Conservation (phyloP, 2,329 filamentous ascomycete genomes). For the Neopestalotiopsis rosae region DNA sequence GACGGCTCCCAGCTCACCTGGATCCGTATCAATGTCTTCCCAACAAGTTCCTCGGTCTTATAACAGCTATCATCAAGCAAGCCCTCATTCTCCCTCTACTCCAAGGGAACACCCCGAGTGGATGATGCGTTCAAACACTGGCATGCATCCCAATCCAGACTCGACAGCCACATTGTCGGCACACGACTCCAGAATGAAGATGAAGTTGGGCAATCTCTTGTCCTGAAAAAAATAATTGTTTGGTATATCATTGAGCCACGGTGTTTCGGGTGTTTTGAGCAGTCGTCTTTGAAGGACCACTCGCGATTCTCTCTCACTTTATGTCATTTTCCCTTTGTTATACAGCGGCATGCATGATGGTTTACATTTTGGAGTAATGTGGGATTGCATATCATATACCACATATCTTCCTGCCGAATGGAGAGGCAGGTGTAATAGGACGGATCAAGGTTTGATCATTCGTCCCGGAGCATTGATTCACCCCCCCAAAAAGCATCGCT, state of each 20-base stretch:
- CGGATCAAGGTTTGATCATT: background rate
- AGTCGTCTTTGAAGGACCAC: too few species aligned
- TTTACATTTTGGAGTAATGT: background rate
- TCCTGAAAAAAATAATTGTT: background rate
- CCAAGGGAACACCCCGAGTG: too few species aligned
- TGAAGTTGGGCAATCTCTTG: constrained; percentile 6
- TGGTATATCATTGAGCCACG: background rate
- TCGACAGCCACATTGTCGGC: background rate
- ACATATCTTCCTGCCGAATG: background rate
- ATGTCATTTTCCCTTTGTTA: too few species aligned
- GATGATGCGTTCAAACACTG: too few species aligned
- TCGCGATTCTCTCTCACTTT: too few species aligned
- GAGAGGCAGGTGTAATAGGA: background rate
- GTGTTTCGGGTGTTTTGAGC: background rate
- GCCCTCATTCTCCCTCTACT: too few species aligned
- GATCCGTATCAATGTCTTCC: constrained; percentile 14
- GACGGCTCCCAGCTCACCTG: constrained; percentile 42
- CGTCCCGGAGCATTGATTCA: background rate
- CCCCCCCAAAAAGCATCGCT: background rate
- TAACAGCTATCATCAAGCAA: background rate
- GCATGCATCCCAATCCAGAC: too few species aligned
- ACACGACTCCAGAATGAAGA: constrained; percentile 21
- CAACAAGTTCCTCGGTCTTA: constrained; percentile 13
- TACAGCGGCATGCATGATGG: background rate
- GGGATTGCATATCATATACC: background rate